Evolutionary conservation across 2,329 filamentous ascomycete species (phyloP).

Genomic region (Chrysoporthe cubensis): DNA sequence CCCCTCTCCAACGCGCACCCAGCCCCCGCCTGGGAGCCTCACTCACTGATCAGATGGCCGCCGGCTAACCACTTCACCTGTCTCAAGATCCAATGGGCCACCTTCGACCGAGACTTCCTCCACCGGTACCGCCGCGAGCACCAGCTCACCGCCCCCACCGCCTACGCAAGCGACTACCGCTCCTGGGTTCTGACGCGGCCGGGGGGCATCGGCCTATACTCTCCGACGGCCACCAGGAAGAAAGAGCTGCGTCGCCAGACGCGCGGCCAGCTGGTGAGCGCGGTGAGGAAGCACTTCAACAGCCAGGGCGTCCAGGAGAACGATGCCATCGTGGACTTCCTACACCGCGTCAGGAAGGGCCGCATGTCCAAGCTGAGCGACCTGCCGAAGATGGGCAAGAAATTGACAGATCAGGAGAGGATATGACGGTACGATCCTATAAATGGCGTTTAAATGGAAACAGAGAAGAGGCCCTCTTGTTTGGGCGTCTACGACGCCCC

Average conservation of each 20-base stretch:
- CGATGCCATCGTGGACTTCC: slow-evolving; percentile 79
- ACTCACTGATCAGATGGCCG: not conserved
- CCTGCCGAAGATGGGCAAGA: slow-evolving; percentile 35
- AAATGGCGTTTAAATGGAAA: slow-evolving; percentile 13
- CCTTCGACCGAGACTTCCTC: slow-evolving; percentile 68
- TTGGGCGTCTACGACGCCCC: not conserved
- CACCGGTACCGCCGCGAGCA: slow-evolving; percentile 78
- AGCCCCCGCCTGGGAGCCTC: not conserved
- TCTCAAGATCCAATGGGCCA: slow-evolving; percentile 65
- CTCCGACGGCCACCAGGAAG: slow-evolving; percentile 74
- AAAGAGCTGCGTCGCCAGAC: slow-evolving; percentile 68
- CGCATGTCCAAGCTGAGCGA: slow-evolving; percentile 44
- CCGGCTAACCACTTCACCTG: not conserved
- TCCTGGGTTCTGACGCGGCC: slow-evolving; percentile 64
- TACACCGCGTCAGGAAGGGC: slow-evolving; percentile 70
- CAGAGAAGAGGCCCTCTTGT: not conserved
- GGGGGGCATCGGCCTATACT: slow-evolving; percentile 69
- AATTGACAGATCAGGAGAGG: slow-evolving; percentile 30
- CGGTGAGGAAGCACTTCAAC: slow-evolving; percentile 84
- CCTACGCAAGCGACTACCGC: slow-evolving; percentile 68
- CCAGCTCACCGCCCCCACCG: slow-evolving; percentile 69
- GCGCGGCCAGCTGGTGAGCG: slow-evolving; percentile 72
- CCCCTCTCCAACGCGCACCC: not conserved
- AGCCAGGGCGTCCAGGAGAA: slow-evolving; percentile 77
- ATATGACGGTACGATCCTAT: slow-evolving; percentile 19